Conservation (phyloP, 2,329 filamentous ascomycete species). For the Lithohypha guttulata region DNA sequence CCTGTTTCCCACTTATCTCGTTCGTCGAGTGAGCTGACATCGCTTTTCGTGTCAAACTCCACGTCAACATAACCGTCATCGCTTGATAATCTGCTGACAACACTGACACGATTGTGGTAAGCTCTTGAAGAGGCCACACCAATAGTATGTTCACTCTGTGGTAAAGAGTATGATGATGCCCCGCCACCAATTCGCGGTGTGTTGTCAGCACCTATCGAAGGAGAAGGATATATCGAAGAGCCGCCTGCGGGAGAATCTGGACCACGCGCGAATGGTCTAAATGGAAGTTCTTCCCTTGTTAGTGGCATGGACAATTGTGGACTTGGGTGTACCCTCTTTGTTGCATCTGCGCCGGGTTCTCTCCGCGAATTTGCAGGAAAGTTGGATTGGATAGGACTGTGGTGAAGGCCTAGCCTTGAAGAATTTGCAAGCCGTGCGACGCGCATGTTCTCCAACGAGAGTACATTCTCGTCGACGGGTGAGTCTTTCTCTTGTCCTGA, state of each 20-base stretch:
- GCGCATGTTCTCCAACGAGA: slow-evolving; percentile 19
- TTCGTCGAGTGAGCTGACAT: slow-evolving; percentile 21
- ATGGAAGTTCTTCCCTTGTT: background rate
- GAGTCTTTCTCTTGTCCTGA: slow-evolving; percentile 1
- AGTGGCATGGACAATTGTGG: slow-evolving; percentile 2
- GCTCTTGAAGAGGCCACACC: background rate
- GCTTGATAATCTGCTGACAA: slow-evolving; percentile 5
- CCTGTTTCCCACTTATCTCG: slow-evolving; percentile 20
- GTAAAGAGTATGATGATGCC: background rate
- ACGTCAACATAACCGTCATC: slow-evolving; percentile 21
- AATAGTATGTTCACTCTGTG: background rate
- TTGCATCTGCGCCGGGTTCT: background rate
- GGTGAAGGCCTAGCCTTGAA: slow-evolving; percentile 14
- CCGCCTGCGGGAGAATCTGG: background rate
- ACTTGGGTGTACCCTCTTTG: background rate
- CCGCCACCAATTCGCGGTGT: slow-evolving; percentile 2
- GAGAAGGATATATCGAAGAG: slow-evolving; percentile 6
- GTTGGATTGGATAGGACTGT: slow-evolving; percentile 1
- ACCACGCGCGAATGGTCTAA: background rate
- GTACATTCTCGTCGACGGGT: slow-evolving; percentile 6
- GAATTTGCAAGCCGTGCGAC: slow-evolving; percentile 19
- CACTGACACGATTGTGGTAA: background rate
- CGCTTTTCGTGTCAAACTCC: slow-evolving; percentile 18
- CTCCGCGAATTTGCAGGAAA: background rate
- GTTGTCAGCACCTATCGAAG: background rate